Evolutionary conservation across 139 green algal genomes (phyloP).

Genomic region (Nannochloris sp.): DNA sequence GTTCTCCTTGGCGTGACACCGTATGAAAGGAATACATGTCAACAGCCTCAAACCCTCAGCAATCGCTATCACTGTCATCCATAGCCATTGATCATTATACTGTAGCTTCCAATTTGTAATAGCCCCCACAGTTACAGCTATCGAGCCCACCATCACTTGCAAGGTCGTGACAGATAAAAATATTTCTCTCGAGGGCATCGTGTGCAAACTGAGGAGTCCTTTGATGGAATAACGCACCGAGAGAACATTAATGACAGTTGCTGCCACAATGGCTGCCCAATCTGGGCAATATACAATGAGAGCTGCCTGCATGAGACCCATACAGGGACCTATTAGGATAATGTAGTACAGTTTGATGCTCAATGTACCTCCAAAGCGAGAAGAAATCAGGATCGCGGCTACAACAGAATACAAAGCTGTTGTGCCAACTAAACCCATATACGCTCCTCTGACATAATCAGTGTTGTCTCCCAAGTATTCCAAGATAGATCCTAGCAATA

Average conservation of each 20-base stretch:
- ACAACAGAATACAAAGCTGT: background rate
- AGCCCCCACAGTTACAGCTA: background rate
- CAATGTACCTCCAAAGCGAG: background rate
- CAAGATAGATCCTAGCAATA: background rate
- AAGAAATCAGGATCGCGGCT: background rate
- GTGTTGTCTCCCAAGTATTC: background rate
- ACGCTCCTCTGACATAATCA: background rate
- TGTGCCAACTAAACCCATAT: background rate
- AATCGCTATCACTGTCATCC: background rate
- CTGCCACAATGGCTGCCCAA: background rate
- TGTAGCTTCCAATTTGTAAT: background rate
- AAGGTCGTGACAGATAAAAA: background rate
- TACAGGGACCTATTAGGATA: background rate
- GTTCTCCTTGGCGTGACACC: background rate
- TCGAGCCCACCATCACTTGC: background rate
- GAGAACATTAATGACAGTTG: background rate
- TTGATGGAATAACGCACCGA: background rate
- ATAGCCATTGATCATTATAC: background rate
- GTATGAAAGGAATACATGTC: background rate
- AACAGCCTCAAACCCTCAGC: background rate
- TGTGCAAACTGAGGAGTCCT: background rate
- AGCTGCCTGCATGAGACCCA: background rate
- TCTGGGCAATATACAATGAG: background rate
- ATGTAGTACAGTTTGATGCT: background rate
- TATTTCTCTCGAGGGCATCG: slow-evolving; percentile 1